These are phyloP conservation scores for Theileria parva DNA, from an alignment of 169 alveolate genomes.

Conservation along the genomic window DNA sequence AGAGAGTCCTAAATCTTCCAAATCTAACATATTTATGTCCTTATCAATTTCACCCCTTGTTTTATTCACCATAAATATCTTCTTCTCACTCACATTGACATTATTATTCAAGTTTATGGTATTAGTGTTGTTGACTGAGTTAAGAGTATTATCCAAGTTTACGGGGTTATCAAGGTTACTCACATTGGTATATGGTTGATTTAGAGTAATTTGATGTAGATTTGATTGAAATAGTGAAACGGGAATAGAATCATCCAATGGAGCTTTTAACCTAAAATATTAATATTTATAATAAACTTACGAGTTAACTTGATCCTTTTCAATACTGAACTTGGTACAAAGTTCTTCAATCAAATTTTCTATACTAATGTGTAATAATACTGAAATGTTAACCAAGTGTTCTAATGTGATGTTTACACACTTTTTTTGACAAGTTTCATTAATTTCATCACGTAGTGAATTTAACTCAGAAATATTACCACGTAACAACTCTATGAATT, in stretches of 20 bases:
- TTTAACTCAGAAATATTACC: background rate
- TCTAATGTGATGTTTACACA: slow-evolving; percentile 53
- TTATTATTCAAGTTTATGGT: too few species aligned
- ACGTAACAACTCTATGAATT: slow-evolving; percentile 21
- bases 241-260: slow-evolving; percentile 12
- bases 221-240: slow-evolving; percentile 10
- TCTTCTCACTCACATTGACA: background rate
- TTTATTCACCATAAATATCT: background rate
- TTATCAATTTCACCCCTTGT: background rate
- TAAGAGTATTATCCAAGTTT: too few species aligned
- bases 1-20: slow-evolving; percentile 44
- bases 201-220: background rate
- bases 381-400: slow-evolving; percentile 36
- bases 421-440: background rate
- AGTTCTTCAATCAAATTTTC: slow-evolving; percentile 24
- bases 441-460: slow-evolving; percentile 8
- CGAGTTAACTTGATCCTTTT: background rate
- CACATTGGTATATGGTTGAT: background rate
- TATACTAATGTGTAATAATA: slow-evolving; percentile 41
- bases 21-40: slow-evolving; percentile 1
- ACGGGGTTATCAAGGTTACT: background rate
- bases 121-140: too few species aligned
- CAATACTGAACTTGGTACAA: slow-evolving; percentile 4
- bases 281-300: background rate
- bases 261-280: slow-evolving; percentile 7